These are phyloP conservation scores for Allium sativum DNA, from an alignment of 106 monocot genomes.

Conservation along the genomic window DNA sequence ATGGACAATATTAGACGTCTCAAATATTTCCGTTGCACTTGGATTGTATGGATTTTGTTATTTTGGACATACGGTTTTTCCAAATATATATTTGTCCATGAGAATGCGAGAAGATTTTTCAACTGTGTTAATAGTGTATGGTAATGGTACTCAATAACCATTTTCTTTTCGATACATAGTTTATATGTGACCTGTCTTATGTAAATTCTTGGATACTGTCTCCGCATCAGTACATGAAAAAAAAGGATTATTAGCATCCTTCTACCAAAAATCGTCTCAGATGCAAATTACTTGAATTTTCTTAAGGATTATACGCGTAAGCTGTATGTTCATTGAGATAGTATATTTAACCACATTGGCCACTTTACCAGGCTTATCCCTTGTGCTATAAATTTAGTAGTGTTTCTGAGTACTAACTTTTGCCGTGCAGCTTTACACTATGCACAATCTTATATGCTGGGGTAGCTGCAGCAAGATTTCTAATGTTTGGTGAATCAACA, in stretches of 20 bases:
- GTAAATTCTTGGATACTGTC: too few relatives aligned
- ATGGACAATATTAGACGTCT: conserved; percentile 31
- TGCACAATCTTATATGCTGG: conserved; percentile 33
- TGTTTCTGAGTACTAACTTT: too few relatives aligned
- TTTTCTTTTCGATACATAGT: neutral
- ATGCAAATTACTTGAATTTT: too few relatives aligned
- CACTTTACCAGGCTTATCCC: too few relatives aligned
- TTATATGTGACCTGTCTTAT: too few relatives aligned
- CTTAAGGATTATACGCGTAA: too few relatives aligned
- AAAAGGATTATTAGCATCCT: too few relatives aligned
- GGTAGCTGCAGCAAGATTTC: conserved; percentile 38
- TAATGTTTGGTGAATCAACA: conserved; percentile 54
- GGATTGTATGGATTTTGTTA: conserved; percentile 56
- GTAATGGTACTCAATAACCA: conserved; percentile 17
- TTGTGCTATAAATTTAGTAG: too few relatives aligned
- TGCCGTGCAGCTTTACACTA: conserved; percentile 25
- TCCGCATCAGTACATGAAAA: too few relatives aligned
- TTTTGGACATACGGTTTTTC: conserved; percentile 64
- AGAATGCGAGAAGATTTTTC: conserved; percentile 25
- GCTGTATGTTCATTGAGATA: too few relatives aligned
- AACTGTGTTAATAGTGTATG: conserved; percentile 21
- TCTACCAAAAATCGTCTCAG: too few relatives aligned
- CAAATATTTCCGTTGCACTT: conserved; percentile 42
- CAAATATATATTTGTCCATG: conserved; percentile 69
- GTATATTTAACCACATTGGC: too few relatives aligned